phyloP scores from a whole-genome alignment of 2,329 filamentous ascomycete species.

The Stachybotrys elegans region DNA sequence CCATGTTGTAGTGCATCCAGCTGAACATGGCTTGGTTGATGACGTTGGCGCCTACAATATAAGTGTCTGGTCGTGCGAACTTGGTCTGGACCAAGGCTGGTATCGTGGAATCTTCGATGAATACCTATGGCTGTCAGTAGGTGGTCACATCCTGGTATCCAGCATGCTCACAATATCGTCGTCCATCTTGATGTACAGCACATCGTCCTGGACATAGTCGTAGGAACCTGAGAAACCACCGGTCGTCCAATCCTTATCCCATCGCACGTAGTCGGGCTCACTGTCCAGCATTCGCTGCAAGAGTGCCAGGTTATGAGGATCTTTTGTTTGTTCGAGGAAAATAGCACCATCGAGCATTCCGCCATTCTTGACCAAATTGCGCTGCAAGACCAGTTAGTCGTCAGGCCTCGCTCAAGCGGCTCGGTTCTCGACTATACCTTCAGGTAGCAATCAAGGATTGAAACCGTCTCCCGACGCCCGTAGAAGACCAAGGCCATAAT shows the following conservation, averaged over 20 bases:
- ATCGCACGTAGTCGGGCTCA: constrained; percentile 31
- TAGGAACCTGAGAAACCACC: constrained; percentile 34
- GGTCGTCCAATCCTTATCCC: constrained; percentile 26
- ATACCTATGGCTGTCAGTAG: constrained; percentile 21
- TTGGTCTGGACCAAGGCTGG: constrained; percentile 49
- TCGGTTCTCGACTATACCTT: constrained; percentile 20
- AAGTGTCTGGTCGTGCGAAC: constrained; percentile 43
- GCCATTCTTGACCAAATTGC: constrained; percentile 38
- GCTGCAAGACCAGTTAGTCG: constrained; percentile 16
- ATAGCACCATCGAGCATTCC: constrained; percentile 40
- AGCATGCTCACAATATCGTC: constrained; percentile 28
- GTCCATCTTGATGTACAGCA: constrained; percentile 34
- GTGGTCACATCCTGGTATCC: not conserved
- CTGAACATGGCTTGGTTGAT: constrained; percentile 51
- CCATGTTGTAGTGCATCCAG: constrained; percentile 49
- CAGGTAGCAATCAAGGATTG: constrained; percentile 42
- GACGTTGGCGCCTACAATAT: constrained; percentile 50
- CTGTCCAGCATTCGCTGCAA: constrained; percentile 30
- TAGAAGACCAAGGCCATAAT: constrained; percentile 43
- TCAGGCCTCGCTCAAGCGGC: not conserved
- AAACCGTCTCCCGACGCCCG: constrained; percentile 36
- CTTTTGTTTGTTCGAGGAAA: constrained; percentile 36
- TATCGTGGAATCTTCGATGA: constrained; percentile 36
- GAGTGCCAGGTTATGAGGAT: constrained; percentile 31
- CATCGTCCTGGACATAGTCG: constrained; percentile 40